Conservation (phyloP, 1,284 basidiomycete species). For the Trichosporon sp. region DNA sequence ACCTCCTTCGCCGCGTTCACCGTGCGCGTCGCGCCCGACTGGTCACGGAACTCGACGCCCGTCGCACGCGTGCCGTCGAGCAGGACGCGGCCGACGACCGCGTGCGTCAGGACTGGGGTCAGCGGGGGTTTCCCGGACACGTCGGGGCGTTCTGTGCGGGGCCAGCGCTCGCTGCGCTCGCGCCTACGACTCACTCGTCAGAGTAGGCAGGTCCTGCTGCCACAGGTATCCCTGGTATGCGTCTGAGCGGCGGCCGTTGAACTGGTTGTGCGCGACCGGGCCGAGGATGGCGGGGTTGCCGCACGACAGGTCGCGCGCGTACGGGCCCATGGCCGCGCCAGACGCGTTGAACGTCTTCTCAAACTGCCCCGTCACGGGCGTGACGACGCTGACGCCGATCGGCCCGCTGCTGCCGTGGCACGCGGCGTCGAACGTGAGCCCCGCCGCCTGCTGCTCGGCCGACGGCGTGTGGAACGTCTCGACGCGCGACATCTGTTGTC, state of each 20-base stretch:
- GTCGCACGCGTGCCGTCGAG: slow-evolving; percentile 30
- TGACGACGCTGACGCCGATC: slow-evolving; percentile 27
- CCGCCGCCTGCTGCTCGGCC: slow-evolving; percentile 19
- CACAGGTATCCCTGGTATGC: slow-evolving; percentile 40
- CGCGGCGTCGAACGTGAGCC: slow-evolving; percentile 24
- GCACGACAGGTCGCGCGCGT: slow-evolving; percentile 35
- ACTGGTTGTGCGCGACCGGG: slow-evolving; percentile 33
- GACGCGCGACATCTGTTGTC: slow-evolving; percentile 31
- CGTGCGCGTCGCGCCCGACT: slow-evolving; percentile 28
- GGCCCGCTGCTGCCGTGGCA: slow-evolving; percentile 32
- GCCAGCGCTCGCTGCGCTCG: too few relatives aligned
- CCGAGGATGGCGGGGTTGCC: slow-evolving; percentile 34
- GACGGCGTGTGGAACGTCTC: slow-evolving; percentile 32
- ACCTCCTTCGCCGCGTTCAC: slow-evolving; percentile 47
- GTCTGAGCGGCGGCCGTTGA: slow-evolving; percentile 28
- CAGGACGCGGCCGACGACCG: slow-evolving; percentile 34
- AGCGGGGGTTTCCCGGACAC: too few relatives aligned
- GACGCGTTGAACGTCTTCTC: slow-evolving; percentile 33
- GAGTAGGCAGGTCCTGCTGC: slow-evolving; percentile 28
- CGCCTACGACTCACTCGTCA: slow-evolving; percentile 28
- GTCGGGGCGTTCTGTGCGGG: too few relatives aligned
- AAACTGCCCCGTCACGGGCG: slow-evolving; percentile 22
- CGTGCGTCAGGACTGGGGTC: slow-evolving; percentile 30
- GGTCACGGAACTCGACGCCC: slow-evolving; percentile 34
- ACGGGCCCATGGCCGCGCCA: slow-evolving; percentile 22